Percentiles rank a stretch among this genome's conserved stretches.
These are phyloP conservation scores for Euptelea pleiosperma DNA, from an alignment of 164 flowering plant species.

Conservation along the genomic window DNA sequence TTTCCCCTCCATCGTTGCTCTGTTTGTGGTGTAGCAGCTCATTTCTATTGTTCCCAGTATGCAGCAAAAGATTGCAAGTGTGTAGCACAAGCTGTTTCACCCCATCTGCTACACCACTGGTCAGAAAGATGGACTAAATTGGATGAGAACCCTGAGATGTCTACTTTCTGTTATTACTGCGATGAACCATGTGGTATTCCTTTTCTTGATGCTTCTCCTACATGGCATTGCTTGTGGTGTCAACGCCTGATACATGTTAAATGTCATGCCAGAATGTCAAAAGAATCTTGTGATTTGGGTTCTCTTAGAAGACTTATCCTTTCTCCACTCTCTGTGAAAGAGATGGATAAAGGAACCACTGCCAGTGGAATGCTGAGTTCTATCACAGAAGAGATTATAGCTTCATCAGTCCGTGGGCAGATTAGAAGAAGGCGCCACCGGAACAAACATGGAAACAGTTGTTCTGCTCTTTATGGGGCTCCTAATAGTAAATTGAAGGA, in stretches of 20 bases:
- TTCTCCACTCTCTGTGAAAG: constrained; percentile 69
- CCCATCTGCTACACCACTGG: constrained; percentile 73
- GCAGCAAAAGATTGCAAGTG: constrained; percentile 77
- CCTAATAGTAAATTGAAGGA: constrained; percentile 36
- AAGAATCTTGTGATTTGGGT: constrained; percentile 79
- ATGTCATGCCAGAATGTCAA: constrained; percentile 63
- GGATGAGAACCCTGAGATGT: constrained; percentile 60
- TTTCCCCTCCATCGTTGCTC: constrained; percentile 58
- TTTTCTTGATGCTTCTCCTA: constrained; percentile 63
- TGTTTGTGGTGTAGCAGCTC: constrained; percentile 76
- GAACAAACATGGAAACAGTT: constrained; percentile 37
- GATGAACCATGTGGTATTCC: constrained; percentile 83
- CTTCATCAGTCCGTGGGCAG: constrained; percentile 50
- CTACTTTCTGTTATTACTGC: constrained; percentile 66
- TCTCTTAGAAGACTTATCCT: constrained; percentile 59
- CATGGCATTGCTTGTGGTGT: constrained; percentile 84
- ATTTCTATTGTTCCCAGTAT: constrained; percentile 50
- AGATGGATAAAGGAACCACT: constrained; percentile 26
- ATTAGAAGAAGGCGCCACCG: constrained; percentile 49
- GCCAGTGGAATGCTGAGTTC: constrained; percentile 41
- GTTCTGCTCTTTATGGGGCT: constrained; percentile 14
- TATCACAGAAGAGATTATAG: constrained; percentile 41
- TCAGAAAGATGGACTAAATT: constrained; percentile 62
- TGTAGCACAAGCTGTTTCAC: constrained; percentile 52
- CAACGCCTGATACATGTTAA: constrained; percentile 76